Base-by-base conservation (phyloP, 2,329 filamentous ascomycete species). In the Mycosphaerelloides madeirae region DNA sequence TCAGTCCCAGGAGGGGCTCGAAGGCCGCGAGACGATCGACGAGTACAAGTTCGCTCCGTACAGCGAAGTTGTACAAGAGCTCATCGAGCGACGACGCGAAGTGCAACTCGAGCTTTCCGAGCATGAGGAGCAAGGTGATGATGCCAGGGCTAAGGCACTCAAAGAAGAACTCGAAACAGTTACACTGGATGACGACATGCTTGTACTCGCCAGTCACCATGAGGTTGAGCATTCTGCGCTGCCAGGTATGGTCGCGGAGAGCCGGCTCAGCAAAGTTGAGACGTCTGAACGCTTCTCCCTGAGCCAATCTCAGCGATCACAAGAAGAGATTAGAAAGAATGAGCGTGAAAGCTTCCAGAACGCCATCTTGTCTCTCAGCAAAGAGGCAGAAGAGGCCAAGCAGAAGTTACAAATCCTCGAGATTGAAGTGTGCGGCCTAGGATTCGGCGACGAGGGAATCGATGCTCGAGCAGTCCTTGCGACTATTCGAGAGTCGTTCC, bases 371-470 rank as follows among this genome's bases (percentile, higher is more conserved):
- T 57, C 61, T 7, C 57, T 72, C 36, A 62, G 56, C 36, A 55
- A 58, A 11, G 58, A 69, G 43, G 61, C 68, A 4, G 65, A 66
- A 29, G 62, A 69, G 14, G 64, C 67, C 4, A 64, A 66, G 48
- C 62, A 67, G 3, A 60, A 65, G 5, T 60, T 74, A 3, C 61
- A 68, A 22, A 60, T 73, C 31, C 55, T 73, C 12, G 60, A 65
- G 8, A 66, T 74, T 16, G 68, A 73, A 48, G 57, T 74, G 3
- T 61, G 68, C 43, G 67, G 66, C 22, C 63, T 74, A 14, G 65
- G 69, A 19, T 67, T 73, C 47, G 58, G 53, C 22, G 49, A 41
- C 8, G 54, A 66, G 4, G 56, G 60, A 12, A 53, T 58, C 1
- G 64, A 66, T 13, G 53, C 61, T 13, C 57, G 55, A 6, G 55